Base-by-base conservation (phyloP, 192 early-diverging fungal species). In the Umbelopsis sp. region DNA sequence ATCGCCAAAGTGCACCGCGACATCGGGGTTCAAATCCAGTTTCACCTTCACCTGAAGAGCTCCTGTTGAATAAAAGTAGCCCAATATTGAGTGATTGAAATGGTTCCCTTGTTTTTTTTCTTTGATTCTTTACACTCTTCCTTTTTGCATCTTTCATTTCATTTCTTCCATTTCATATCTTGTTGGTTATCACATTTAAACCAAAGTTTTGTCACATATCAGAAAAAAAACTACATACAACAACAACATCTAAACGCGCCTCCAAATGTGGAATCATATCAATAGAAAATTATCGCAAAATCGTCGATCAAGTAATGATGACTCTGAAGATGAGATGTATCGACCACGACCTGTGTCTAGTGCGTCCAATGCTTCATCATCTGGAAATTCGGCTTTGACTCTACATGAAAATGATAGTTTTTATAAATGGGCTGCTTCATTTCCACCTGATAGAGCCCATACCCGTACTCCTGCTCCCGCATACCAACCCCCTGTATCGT, bases 341-440 rank as follows among this genome's bases (percentile, higher is more conserved):
- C 55, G 15, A 61, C 27, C 55, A 61, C 55, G 55, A 35, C 55
- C 55, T 35, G 55, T 25, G 18, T 61, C 55, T 25, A 61, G 55
- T 61, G 55, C 55, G 27, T 61, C 55, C 55, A 61, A 61, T 33
- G 30, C 55, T 15, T 61, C 55, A 15, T 61, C 55, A 15, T 61
- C 55, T 11, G 33, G 27, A 30, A 61, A 61, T 61, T 61, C 55
- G 35, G 16, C 27, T 11, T 35, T 61, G 11, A 61, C 55, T 3
- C 27, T 61, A 18, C 55, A 61, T 61, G 55, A 61, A 61, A 61
- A 61, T n/a, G 55, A 61, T 35, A 61, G 55, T 61, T 61, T 61
- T 35, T 61, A 61, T 61, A 61, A 61, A 61, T 61, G 55, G 55
- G 55, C 55, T 61, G 55, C 55, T 16, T 61, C 55, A 61, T 61